phyloP scores from a whole-genome alignment of 306 rosid species.

The Cucumis cinereus region DNA sequence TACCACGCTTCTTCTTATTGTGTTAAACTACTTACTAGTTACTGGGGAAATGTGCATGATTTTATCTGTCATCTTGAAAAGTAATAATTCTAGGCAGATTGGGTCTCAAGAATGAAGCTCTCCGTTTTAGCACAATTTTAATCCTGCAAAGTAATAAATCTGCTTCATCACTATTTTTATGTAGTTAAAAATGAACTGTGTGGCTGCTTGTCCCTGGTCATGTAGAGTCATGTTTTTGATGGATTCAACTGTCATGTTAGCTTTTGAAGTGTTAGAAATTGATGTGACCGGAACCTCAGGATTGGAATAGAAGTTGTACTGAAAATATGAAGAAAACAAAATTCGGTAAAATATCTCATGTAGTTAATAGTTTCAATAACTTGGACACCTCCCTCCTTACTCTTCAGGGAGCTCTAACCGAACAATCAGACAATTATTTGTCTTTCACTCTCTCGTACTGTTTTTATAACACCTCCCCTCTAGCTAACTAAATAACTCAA shows the following conservation, averaged over 20 bases:
- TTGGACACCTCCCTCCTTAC: background rate
- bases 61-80: background rate
- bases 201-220: background rate
- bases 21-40: background rate
- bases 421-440: background rate
- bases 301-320: background rate
- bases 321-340: background rate
- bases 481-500: background rate
- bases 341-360: background rate
- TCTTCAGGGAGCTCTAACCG: background rate
- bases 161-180: background rate
- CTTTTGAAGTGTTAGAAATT: background rate
- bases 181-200: background rate
- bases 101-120: background rate
- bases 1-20: constrained; percentile 1
- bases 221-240: background rate
- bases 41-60: background rate
- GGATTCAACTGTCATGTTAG: background rate
- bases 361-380: background rate
- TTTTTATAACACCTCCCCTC: background rate
- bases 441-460: background rate
- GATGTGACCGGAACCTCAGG: background rate
- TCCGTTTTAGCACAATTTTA: background rate
- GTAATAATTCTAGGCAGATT: background rate
- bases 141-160: background rate